Evolutionary conservation across 2,329 filamentous ascomycete genomes (phyloP), one percentile per base, ranked within the genome.

Genomic region (Byssothecium circinans): DNA sequence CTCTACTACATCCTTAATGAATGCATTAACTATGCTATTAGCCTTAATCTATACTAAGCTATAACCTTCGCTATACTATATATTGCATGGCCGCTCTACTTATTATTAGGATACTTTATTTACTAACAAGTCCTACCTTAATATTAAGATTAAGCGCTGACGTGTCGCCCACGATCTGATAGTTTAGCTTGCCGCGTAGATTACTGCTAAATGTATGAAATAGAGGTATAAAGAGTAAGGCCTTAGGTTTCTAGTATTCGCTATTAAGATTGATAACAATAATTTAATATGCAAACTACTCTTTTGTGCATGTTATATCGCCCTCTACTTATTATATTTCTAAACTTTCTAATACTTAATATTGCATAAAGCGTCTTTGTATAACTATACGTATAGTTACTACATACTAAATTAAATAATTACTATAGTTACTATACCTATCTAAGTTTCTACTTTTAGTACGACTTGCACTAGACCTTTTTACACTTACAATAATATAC

Each of bases 181-280:
- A 32, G 44, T 53, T 29, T 43, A 57, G 32, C 47, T 59, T 20
- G 54, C 50, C 4, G 47, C 50, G 4, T 59, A 50, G 50, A 52
- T 57, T 47, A 44, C 54, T 14, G 47, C 56, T 14, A 54, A 59
- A 27, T 57, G 51, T 36, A 47, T 38, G 10, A 59, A 59, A 33
- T 43, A 49, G 29, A 47, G 45, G 39, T 45, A 49, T 40, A 52
- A 57, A 19, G 49, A 36, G 14, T 59, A 44, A 38, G 41, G 46
- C 15, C 32, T 52, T 22, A 40, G 30, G 12, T 49, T 25, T 25
- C 23, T 10, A 6, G 10, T 25, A 25, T 25, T 25, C 10, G 10
- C 23, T 25, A 25, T 25, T 25, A 25, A 25, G 23, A 25, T 25
- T 25, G 10, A 25, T 25, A 25, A 10, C 10, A 25, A 25, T 25